Percentiles rank a stretch among this genome's conserved stretches.
These are phyloP conservation scores for Solanum dulcamara DNA, from an alignment of 257 asterid genomes.

Conservation along the genomic window DNA sequence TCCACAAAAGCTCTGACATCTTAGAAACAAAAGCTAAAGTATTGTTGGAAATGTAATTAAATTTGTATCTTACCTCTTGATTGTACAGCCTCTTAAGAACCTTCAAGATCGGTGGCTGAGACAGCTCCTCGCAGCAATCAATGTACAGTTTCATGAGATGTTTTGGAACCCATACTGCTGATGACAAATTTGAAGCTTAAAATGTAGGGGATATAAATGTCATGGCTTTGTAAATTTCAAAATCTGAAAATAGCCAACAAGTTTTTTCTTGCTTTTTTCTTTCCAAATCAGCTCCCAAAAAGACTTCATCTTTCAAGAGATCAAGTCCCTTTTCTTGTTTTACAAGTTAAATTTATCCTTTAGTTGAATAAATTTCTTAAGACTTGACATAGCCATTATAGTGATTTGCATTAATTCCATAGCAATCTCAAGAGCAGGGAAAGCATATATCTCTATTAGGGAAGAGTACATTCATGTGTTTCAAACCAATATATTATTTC, in stretches of 20 bases:
- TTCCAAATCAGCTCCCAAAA: not conserved
- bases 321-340: not conserved
- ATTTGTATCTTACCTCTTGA: slow-evolving; percentile 43
- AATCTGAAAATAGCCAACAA: not conserved
- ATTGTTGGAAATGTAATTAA: not conserved
- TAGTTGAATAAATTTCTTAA: not conserved
- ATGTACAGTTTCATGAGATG: slow-evolving; percentile 67
- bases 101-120: slow-evolving; percentile 55
- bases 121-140: slow-evolving; percentile 55
- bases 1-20: not conserved
- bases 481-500: not conserved
- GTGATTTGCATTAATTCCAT: not conserved
- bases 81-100: slow-evolving; percentile 66
- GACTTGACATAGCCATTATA: not conserved
- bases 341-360: not conserved
- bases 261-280: not conserved
- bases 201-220: not conserved
- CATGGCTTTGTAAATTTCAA: not conserved
- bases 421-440: not conserved
- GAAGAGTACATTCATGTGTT: not conserved
- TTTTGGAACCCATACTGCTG: slow-evolving; percentile 74
- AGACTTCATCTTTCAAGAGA: not conserved
- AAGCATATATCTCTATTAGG: not conserved
- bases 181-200: slow-evolving; percentile 3
- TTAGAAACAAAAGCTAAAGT: not conserved